phyloP scores from a whole-genome alignment of 2,329 filamentous ascomycete species.

The Biscogniauxia marginata region DNA sequence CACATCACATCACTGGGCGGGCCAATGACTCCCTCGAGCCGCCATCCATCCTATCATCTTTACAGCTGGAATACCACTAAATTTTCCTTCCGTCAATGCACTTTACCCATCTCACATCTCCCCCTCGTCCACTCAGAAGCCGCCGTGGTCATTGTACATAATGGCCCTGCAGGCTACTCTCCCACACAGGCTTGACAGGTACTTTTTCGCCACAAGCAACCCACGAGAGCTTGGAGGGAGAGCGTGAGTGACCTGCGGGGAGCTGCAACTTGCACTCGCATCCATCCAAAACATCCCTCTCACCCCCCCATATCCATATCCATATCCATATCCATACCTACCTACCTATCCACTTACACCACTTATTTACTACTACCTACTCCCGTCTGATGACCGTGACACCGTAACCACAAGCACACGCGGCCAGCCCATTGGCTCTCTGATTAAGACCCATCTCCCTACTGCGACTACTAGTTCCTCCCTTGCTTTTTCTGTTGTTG shows the following conservation, averaged over 20 bases:
- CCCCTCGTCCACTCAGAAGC: constrained; percentile 16
- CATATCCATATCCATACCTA: background rate
- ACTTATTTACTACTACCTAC: background rate
- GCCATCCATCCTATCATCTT: constrained; percentile 19
- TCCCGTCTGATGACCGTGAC: background rate
- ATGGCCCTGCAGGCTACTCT: constrained; percentile 17
- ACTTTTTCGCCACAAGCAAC: background rate
- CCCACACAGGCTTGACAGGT: background rate
- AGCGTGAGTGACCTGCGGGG: background rate
- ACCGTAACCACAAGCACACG: background rate
- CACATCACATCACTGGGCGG: constrained; percentile 6
- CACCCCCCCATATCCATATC: background rate
- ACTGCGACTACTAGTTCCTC: background rate
- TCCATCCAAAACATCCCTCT: background rate
- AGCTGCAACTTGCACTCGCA: background rate
- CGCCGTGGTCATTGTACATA: constrained; percentile 14
- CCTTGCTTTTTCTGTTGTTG: constrained; percentile 1
- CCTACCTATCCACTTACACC: background rate
- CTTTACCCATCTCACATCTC: constrained; percentile 11
- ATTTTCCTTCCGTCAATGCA: constrained; percentile 18
- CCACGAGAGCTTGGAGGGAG: background rate
- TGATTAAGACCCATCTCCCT: constrained; percentile 6
- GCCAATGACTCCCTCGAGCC: constrained; percentile 26
- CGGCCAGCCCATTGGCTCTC: constrained; percentile 4
- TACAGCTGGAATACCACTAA: constrained; percentile 16